Conservation (phyloP, 2,329 filamentous ascomycete species). For the Geoglossum cookeanum region DNA sequence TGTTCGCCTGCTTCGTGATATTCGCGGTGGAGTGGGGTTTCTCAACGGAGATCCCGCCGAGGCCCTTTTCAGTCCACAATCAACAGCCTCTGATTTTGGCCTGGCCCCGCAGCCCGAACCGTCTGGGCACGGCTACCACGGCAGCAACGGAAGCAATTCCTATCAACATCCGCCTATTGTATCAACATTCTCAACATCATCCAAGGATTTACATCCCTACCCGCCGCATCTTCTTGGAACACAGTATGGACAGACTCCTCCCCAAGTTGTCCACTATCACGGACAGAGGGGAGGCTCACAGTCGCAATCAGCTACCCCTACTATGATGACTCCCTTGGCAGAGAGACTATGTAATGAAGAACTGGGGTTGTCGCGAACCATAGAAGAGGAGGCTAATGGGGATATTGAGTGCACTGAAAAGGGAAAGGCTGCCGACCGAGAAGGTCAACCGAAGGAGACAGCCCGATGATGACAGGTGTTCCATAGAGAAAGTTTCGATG, state of each 20-base stretch:
- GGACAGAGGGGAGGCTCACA: slow-evolving; percentile 1
- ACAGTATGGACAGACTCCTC: background rate
- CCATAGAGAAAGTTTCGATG: background rate
- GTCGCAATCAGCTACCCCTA: background rate
- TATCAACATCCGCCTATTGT: slow-evolving; percentile 27
- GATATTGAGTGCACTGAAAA: background rate
- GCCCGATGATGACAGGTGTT: background rate
- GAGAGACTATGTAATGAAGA: background rate
- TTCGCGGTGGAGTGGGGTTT: slow-evolving; percentile 59
- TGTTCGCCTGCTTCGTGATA: slow-evolving; percentile 76
- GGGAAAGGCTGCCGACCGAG: background rate
- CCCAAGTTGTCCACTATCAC: background rate
- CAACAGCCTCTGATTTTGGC: slow-evolving; percentile 32
- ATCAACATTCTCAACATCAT: slow-evolving; percentile 51
- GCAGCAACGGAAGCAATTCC: slow-evolving; percentile 16
- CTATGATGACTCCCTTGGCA: background rate
- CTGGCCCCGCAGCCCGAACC: background rate
- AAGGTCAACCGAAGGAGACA: background rate
- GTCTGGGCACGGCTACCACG: slow-evolving; percentile 18
- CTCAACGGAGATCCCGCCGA: slow-evolving; percentile 31
- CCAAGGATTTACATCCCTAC: slow-evolving; percentile 49
- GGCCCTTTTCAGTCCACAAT: slow-evolving; percentile 34
- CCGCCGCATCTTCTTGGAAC: slow-evolving; percentile 30
- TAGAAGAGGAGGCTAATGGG: background rate
- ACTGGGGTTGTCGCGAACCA: background rate